Evolutionary conservation across 306 rosid species (phyloP).

Genomic region (Dryas drummondii): DNA sequence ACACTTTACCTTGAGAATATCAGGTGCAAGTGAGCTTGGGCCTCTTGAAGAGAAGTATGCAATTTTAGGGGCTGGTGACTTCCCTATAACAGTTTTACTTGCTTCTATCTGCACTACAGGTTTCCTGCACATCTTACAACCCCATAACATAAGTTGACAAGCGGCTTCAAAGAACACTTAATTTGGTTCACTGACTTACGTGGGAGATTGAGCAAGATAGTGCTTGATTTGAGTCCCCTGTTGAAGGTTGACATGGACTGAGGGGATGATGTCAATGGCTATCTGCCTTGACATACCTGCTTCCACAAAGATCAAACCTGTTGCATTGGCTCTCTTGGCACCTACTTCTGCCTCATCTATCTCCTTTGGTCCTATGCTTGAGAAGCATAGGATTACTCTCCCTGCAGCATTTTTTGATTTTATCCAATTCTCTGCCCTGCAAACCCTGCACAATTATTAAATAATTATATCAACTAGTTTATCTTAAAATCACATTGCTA

Average conservation of each 20-base stretch:
- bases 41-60: slow-evolving; percentile 63
- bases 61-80: slow-evolving; percentile 43
- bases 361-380: slow-evolving; percentile 29
- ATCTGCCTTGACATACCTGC: slow-evolving; percentile 28
- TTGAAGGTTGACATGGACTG: slow-evolving; percentile 33
- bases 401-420: slow-evolving; percentile 23
- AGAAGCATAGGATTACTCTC: slow-evolving; percentile 46
- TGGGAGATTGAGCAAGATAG: slow-evolving; percentile 34
- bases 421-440: slow-evolving; percentile 19
- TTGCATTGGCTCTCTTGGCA: slow-evolving; percentile 33
- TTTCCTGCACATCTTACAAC: slow-evolving; percentile 4
- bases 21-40: slow-evolving; percentile 46
- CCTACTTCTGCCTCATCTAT: slow-evolving; percentile 32
- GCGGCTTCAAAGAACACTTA: not conserved
- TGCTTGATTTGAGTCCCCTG: slow-evolving; percentile 40
- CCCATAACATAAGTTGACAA: too few relatives aligned
- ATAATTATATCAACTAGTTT: not conserved
- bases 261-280: slow-evolving; percentile 36
- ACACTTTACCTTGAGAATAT: slow-evolving; percentile 47
- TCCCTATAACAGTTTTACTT: slow-evolving; percentile 20
- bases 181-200: slow-evolving; percentile 10
- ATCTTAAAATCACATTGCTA: not conserved
- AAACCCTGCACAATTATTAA: slow-evolving; percentile 29
- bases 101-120: slow-evolving; percentile 30
- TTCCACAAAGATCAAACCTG: slow-evolving; percentile 43